A percentile compares a stretch with the other conserved stretches of the same genome.
phyloP scores from a whole-genome alignment of 1,284 basidiomycete genomes.

The Puccinia coronata region DNA sequence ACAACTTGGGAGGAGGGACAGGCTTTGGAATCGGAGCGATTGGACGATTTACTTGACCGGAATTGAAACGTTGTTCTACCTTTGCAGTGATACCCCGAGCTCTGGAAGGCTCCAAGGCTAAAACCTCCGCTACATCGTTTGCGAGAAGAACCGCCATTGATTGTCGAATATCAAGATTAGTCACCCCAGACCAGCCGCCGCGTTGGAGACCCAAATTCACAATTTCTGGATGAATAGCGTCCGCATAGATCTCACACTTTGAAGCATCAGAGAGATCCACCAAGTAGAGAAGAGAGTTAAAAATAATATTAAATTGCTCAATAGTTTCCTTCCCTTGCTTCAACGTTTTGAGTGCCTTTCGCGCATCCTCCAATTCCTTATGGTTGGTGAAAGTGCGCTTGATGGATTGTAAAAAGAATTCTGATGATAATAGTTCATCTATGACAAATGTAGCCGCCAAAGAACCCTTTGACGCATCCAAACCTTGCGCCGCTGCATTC shows the following conservation, averaged over 20 bases:
- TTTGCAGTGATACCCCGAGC: too few species aligned
- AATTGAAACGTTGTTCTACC: background rate
- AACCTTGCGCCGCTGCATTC: background rate
- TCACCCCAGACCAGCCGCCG: background rate
- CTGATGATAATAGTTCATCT: background rate
- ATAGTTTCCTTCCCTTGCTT: background rate
- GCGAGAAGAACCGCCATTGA: too few species aligned
- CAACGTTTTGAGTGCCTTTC: background rate
- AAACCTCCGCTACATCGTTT: too few species aligned
- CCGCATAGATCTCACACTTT: background rate
- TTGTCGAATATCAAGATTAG: background rate
- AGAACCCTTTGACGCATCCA: background rate
- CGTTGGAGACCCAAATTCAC: background rate
- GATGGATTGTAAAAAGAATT: background rate
- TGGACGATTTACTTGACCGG: too few species aligned
- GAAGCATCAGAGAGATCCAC: too few species aligned
- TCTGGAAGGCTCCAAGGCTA: too few species aligned
- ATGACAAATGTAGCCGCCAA: background rate
- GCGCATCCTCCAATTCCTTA: background rate
- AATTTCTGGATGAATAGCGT: background rate
- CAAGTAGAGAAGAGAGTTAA: too few species aligned
- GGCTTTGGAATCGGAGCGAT: background rate
- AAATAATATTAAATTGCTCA: conserved; percentile 7
- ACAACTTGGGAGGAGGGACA: too few species aligned
- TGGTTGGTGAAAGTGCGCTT: background rate